phyloP scores from a whole-genome alignment of 257 asterid species.

The Solanum etuberosum region DNA sequence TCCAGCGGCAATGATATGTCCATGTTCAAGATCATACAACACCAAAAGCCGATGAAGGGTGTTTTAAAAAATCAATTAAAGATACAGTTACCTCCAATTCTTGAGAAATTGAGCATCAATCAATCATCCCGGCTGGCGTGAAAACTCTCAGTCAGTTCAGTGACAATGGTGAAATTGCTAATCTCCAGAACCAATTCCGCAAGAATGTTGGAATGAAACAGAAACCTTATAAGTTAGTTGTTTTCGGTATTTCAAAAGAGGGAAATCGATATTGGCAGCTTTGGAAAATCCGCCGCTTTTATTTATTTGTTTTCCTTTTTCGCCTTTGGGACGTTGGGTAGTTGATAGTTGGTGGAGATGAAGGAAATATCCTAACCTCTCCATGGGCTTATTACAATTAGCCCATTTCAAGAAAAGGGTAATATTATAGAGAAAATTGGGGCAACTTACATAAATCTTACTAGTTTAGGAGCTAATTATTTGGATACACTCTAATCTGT shows the following conservation, averaged over 20 bases:
- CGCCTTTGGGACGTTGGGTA: neutral
- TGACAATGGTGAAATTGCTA: neutral
- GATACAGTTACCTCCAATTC: neutral
- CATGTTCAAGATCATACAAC: slow-evolving; percentile 15
- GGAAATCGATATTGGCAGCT: neutral
- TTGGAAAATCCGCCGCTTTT: slow-evolving; percentile 26
- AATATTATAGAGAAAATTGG: too few species aligned
- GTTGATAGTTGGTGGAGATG: neutral
- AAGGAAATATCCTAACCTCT: neutral
- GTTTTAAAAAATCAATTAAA: neutral
- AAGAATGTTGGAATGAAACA: neutral
- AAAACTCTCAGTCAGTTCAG: neutral
- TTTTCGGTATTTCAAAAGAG: neutral
- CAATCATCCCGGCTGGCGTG: neutral
- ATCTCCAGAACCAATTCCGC: neutral
- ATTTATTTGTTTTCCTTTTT: neutral
- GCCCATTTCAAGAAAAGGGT: neutral
- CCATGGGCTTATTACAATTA: neutral
- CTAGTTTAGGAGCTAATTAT: too few species aligned
- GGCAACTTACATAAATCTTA: too few species aligned
- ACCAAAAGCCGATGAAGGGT: neutral
- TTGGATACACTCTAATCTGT: too few species aligned
- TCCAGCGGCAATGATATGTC: slow-evolving; percentile 47
- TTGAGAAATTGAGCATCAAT: neutral
- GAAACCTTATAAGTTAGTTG: neutral